Conservation (phyloP, 2,329 filamentous ascomycete genomes). For the Ceratocystis cubensis region DNA sequence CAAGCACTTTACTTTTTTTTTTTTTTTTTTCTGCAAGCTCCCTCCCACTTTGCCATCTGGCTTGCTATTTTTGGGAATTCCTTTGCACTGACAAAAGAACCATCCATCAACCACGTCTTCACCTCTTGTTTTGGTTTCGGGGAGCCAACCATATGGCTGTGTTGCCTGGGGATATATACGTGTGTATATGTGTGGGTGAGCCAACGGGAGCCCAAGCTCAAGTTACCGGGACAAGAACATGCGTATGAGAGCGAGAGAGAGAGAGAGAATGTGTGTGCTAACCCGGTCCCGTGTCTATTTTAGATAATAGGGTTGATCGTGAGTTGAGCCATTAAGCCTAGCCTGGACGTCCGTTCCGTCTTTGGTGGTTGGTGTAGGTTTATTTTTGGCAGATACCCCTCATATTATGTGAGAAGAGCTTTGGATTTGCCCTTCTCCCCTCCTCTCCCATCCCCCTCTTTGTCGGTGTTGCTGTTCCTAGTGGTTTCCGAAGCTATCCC, state of each 20-base stretch:
- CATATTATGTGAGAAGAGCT: background rate
- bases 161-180: too few relatives aligned
- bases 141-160: background rate
- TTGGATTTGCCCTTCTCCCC: background rate
- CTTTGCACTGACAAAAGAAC: constrained; percentile 4
- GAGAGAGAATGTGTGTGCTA: background rate
- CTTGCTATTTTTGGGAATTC: constrained; percentile 7
- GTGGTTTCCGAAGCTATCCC: background rate
- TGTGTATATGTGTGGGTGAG: background rate
- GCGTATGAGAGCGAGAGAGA: background rate
- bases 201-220: background rate
- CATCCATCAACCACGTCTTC: background rate
- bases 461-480: background rate
- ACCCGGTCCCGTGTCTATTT: too few relatives aligned
- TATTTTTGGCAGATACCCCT: background rate
- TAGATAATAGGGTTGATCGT: too few relatives aligned
- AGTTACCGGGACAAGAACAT: background rate
- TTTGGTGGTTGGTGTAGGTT: background rate
- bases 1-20: background rate
- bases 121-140: background rate
- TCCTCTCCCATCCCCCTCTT: background rate
- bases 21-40: background rate
- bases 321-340: too few relatives aligned
- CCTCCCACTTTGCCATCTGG: background rate
- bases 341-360: too few relatives aligned